phyloP scores from a whole-genome alignment of 139 green algal genomes.

The Limnomonas spitsbergensis region DNA sequence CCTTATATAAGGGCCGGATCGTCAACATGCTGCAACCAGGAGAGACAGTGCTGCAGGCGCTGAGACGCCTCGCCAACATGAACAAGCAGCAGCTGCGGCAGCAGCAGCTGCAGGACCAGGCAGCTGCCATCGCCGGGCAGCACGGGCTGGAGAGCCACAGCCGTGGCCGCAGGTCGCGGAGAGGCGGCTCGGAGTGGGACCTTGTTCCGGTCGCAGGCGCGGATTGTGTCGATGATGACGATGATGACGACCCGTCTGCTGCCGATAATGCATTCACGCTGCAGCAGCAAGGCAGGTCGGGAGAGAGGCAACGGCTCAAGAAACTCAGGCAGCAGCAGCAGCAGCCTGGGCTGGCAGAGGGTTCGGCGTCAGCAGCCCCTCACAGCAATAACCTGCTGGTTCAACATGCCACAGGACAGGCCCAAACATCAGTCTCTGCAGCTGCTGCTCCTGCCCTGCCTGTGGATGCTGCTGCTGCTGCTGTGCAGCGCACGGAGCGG shows the following conservation, averaged over 20 bases:
- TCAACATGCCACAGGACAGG: neutral
- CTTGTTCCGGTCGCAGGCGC: too few species aligned
- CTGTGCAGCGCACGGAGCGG: too few species aligned
- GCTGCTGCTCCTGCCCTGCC: too few species aligned
- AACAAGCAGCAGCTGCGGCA: neutral
- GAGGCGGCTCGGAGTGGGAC: too few species aligned
- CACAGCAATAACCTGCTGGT: neutral
- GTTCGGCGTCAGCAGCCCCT: too few species aligned
- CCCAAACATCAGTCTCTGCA: neutral
- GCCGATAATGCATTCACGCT: neutral
- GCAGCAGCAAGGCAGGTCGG: neutral
- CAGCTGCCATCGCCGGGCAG: neutral
- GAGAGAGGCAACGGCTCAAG: constrained; percentile 1
- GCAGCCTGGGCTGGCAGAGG: too few species aligned
- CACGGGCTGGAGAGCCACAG: neutral
- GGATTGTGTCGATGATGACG: constrained; percentile 1
- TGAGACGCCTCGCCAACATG: constrained; percentile 29
- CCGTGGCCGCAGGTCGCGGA: neutral
- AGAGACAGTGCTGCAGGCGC: constrained; percentile 54
- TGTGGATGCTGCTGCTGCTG: too few species aligned
- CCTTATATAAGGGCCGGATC: constrained; percentile 35
- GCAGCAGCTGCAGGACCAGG: neutral
- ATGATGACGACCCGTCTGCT: neutral
- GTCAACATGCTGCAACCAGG: constrained; percentile 46
- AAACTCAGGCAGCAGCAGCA: constrained; percentile 10